Percentiles rank a stretch among this genome's conserved stretches.
Conservation (phyloP, 306 rosid species). For the Cucumis melo region DNA sequence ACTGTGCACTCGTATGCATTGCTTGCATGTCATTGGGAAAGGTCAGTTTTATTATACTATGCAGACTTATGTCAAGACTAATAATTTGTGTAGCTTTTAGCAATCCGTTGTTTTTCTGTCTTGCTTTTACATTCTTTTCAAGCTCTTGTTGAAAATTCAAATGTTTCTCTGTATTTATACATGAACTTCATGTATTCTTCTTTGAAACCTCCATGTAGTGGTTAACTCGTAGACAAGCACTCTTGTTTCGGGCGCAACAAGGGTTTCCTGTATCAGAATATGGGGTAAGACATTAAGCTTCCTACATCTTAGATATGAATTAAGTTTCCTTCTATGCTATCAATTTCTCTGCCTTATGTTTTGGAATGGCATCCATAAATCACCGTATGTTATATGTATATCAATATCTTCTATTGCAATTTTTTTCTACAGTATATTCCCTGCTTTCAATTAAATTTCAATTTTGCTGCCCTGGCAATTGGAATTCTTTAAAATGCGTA, state of each 20-base stretch:
- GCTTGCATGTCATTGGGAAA: constrained; percentile 84
- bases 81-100: not conserved
- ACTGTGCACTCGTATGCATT: constrained; percentile 76
- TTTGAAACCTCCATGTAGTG: constrained; percentile 35
- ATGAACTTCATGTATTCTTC: not conserved
- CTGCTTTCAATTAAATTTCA: not conserved
- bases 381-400: too few relatives aligned
- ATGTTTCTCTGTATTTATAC: not conserved
- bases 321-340: not conserved
- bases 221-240: constrained; percentile 92
- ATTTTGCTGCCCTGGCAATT: not conserved
- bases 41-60: constrained; percentile 38
- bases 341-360: not conserved
- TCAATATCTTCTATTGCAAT: too few relatives aligned
- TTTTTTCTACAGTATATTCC: not conserved
- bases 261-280: constrained; percentile 92
- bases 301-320: not conserved
- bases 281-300: constrained; percentile 43
- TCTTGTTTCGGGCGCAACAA: constrained; percentile 84
- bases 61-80: not conserved
- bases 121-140: not conserved
- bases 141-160: not conserved
- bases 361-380: not conserved
- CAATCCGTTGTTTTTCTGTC: not conserved
- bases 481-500: not conserved